Evolutionary conservation across 163 green algal genomes (phyloP), one percentile per base, ranked within the genome.

Genomic region (Scenedesmus sp.): DNA sequence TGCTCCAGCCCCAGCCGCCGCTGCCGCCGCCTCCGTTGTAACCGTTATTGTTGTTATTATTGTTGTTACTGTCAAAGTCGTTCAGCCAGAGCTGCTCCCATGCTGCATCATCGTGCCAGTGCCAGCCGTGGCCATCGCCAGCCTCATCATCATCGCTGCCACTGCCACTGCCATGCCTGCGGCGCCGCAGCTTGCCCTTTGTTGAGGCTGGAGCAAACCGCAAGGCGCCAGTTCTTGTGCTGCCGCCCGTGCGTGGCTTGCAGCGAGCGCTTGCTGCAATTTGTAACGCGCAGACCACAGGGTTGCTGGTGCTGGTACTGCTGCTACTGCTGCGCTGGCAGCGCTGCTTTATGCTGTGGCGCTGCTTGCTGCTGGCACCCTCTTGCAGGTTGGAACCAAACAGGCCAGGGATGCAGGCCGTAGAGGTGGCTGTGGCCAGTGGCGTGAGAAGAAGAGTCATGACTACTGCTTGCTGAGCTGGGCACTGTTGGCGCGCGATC

Each of bases 61-160:
- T 79, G 70, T 79, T 52, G 23, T 79, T 79, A 5, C 23, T 79
- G 70, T 79, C 20, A 23, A 46, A 52, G 70, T 79, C 70, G 23
- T 79, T 79, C 5, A 79, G 81, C 86, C 66, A 56, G 6, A 77
- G 66, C 57, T 85, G 87, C 87, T 52, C 5, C 87, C 87, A 76
- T 52, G 34, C 13, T 34, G 70, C 70, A 79, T 79, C 70, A 52
- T 79, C 70, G 23, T 79, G 70, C 70, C 70, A 79, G 70, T 79
- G 70, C 70, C 70, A 79, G 23, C 70, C 70, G 70, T n/a, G n/a
- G 64, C 56, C 13, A 57, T 55, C 34, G 54, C 18, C 86, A 59
- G 54, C 76, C 16, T 57, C 66, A 59, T 74, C 87, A 46, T 52
- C 73, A 20, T 34, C 85, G 12, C 34, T 23, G 20, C 70, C n/a